Evolutionary conservation across 2,329 filamentous ascomycete genomes (phyloP), one percentile per base, ranked within the genome.

Genomic region (Metarhizium brunneum): DNA sequence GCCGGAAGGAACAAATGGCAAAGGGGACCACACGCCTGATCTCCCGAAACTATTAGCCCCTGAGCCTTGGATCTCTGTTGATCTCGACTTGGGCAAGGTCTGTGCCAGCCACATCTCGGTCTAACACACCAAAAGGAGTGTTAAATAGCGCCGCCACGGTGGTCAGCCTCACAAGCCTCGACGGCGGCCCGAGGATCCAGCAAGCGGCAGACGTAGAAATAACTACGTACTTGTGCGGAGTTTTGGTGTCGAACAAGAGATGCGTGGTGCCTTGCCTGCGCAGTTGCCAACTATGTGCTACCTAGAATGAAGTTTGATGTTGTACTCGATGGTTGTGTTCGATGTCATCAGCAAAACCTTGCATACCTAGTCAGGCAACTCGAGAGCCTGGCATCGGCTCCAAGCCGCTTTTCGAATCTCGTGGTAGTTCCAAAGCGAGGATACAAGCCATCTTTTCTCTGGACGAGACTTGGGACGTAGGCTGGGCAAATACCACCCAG

Each of bases 21-120:
- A n/a, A 47, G 18, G 38, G 30, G 43, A 49, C 49, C 55, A 52
- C 52, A 56, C 43, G 57, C 54, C 52, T 58, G 54, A 56, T 58
- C 43, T 56, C 40, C 40, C 25, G 3, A 25, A 25, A 25, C 25
- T 1, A 25, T 25, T 25, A 4, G 25, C 25, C 40, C 40, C 14
- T 14, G 40, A 42, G 47, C 50, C 3, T 25, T 3, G 55, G 49
- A 29, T 45, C 45, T 54, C 51, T 51, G 56, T 30, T 48, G 42
- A 52, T 57, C 53, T 52, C 49, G 6, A 32, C 29, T 36, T 32
- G 29, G 32, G 48, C 45, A 50, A 50, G 32, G n/a, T 35, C 8
- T 32, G 8, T 47, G 36, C 35, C 32, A 54, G 52, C 52, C 52
- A 54, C 47, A 50, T 54, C 52, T 54, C 52, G 35, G 47, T 20